Base-by-base conservation (phyloP, 1,284 basidiomycete species). In the Xerocomus amazonicus region DNA sequence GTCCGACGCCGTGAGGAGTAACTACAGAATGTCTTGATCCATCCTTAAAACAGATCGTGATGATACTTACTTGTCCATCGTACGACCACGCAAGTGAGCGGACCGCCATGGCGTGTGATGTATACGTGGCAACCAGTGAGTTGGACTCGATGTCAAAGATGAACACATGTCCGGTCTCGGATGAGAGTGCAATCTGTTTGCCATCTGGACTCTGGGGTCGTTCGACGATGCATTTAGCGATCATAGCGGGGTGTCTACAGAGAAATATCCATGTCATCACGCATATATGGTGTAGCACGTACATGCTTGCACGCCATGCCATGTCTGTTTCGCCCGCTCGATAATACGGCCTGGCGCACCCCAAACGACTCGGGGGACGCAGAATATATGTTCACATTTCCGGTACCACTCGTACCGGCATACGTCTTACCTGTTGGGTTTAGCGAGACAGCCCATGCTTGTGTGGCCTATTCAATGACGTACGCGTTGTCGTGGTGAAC, bases 51-150 rank as follows among this genome's bases (percentile, higher is more conserved):
- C 56, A n/a, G 7, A 16, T 9, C 7, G 1, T 6, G 40, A 28
- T 0, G 17, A 5, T 19, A 19, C 62, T 52, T 33, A 70, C 82
- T 58, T 83, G 79, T 9, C 77, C 84, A 65, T 94, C 91, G 38
- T 82, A 78, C 10, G 88, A 90, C 92, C 92, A 95, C 7, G 87
- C 77, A 6, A 93, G 66, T 0, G 87, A 84, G 23, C 92, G 83
- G 8, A 92, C 89, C 41, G 83, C 77, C 83, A 92, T 90, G 9
- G 89, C 90, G 63, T 95, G 92, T 2, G 89, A 89, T 3, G 83
- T 83, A 67, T 86, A 93, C 2, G 85, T 88, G 3, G 79, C 75
- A 1, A 76, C 68, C 32, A 93, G 70, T 9, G 82, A 70, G 53
- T 73, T 71, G 0, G 86, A 78, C 60, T 85, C 83, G 36, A 86